Evolutionary conservation across 2,329 filamentous ascomycete species (phyloP).

Genomic region (Fusarium citri): DNA sequence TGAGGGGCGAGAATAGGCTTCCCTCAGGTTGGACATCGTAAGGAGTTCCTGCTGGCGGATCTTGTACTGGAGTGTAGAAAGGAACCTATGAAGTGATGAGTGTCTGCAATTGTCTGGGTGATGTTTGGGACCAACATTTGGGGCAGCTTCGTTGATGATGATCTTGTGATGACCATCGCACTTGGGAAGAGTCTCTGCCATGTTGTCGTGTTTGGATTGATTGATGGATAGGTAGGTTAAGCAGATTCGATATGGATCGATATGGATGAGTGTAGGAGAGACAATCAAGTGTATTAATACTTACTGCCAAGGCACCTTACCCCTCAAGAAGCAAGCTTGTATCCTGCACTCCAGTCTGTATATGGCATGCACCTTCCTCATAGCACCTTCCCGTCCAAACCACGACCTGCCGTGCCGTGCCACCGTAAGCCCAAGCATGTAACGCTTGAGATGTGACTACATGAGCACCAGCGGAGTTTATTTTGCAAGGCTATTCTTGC

Average conservation of each 20-base stretch:
- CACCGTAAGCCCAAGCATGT: background rate
- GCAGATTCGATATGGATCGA: background rate
- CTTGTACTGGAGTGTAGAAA: conserved; percentile 44
- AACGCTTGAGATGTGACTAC: background rate
- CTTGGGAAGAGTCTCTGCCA: background rate
- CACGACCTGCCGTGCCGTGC: background rate
- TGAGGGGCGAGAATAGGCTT: conserved; percentile 58
- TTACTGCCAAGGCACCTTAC: background rate
- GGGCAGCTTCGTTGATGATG: conserved; percentile 39
- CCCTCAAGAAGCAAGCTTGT: background rate
- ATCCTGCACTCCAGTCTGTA: background rate
- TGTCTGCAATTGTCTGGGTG: background rate
- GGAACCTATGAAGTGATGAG: conserved; percentile 22
- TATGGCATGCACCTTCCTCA: background rate
- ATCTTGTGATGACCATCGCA: conserved; percentile 13
- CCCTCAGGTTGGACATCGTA: conserved; percentile 41
- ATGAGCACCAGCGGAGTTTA: background rate
- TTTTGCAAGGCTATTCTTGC: background rate
- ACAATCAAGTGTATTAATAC: conserved; percentile 9
- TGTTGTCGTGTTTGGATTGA: background rate
- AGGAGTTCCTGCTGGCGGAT: conserved; percentile 42
- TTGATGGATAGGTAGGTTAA: background rate
- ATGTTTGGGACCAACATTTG: conserved; percentile 20
- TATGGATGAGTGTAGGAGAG: background rate
- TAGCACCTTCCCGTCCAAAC: background rate